Percentiles rank a stretch among this genome's conserved stretches.
phyloP scores from a whole-genome alignment of 75 land plant species.

The Pinus taeda region DNA sequence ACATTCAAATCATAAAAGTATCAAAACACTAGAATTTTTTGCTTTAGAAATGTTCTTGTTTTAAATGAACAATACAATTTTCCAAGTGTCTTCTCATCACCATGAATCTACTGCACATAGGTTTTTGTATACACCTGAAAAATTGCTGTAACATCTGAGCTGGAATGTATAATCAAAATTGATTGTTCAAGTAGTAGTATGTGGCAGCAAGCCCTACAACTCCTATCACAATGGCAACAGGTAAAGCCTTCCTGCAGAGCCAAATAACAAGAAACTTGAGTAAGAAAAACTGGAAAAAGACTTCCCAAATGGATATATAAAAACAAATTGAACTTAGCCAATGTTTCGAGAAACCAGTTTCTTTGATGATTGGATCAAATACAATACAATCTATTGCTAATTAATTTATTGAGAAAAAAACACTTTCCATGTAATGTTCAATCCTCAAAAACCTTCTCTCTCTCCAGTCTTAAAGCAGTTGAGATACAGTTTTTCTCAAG shows the following conservation, averaged over 20 bases:
- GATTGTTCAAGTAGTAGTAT: constrained; percentile 76
- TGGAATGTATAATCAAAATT: not conserved
- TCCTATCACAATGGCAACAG: constrained; percentile 62
- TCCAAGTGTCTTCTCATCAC: not conserved
- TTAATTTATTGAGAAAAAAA: not conserved
- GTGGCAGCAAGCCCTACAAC: constrained; percentile 53
- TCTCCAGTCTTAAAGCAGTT: not conserved
- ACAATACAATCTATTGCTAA: not conserved
- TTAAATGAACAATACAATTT: not conserved
- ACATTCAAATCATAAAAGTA: too few species aligned
- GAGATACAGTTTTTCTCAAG: not conserved
- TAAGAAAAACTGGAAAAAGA: not conserved
- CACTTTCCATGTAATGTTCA: not conserved
- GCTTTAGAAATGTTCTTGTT: not conserved
- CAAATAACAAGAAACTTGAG: constrained; percentile 7
- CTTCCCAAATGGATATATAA: not conserved
- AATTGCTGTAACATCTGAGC: not conserved
- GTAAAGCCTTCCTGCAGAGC: constrained; percentile 63
- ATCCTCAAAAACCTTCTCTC: too few species aligned
- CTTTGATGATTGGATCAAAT: not conserved
- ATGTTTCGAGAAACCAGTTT: not conserved
- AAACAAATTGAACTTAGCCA: not conserved
- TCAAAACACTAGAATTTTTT: not conserved
- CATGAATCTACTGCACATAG: constrained; percentile 4
- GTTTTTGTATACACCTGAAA: not conserved